Evolutionary conservation across 129 eudicot species (phyloP).

Genomic region (Centrapalus pauciflorus): DNA sequence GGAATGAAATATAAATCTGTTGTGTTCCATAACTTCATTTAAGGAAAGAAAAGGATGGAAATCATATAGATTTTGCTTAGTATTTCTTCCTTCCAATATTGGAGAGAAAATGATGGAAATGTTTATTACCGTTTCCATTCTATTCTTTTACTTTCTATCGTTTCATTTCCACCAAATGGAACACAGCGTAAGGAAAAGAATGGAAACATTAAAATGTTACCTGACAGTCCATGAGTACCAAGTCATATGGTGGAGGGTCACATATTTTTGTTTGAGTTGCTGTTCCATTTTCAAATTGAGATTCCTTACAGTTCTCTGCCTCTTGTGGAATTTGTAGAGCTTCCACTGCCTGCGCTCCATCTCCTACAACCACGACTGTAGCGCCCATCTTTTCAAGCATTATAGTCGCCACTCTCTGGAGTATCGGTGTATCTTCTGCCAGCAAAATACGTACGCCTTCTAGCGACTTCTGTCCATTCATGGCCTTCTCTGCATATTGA

Average conservation of each 20-base stretch:
- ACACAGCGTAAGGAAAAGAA: background rate
- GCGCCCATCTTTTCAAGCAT: slow-evolving; percentile 97
- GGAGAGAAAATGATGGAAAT: too few species aligned
- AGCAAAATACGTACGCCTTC: slow-evolving; percentile 70
- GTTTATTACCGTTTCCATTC: too few species aligned
- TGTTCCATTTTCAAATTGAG: slow-evolving; percentile 18
- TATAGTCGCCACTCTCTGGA: slow-evolving; percentile 90
- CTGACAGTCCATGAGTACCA: slow-evolving; percentile 98
- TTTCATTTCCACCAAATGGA: too few species aligned
- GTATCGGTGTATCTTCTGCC: slow-evolving; percentile 91
- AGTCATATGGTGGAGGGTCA: slow-evolving; percentile 52
- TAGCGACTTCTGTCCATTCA: slow-evolving; percentile 48
- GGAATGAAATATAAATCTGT: too few species aligned
- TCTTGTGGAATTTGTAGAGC: slow-evolving; percentile 41
- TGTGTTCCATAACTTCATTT: background rate
- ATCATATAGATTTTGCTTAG: too few species aligned
- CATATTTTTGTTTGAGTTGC: slow-evolving; percentile 11
- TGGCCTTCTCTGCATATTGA: slow-evolving; percentile 19
- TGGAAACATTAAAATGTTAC: slow-evolving; percentile 24
- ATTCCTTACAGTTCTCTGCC: slow-evolving; percentile 22
- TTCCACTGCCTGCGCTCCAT: slow-evolving; percentile 80
- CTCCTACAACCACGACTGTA: slow-evolving; percentile 77
- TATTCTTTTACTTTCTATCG: too few species aligned
- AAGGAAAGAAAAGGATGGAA: background rate
- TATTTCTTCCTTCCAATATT: too few species aligned